Base-by-base conservation (phyloP, 2,329 filamentous ascomycete genomes). In the Periconia digitata region DNA sequence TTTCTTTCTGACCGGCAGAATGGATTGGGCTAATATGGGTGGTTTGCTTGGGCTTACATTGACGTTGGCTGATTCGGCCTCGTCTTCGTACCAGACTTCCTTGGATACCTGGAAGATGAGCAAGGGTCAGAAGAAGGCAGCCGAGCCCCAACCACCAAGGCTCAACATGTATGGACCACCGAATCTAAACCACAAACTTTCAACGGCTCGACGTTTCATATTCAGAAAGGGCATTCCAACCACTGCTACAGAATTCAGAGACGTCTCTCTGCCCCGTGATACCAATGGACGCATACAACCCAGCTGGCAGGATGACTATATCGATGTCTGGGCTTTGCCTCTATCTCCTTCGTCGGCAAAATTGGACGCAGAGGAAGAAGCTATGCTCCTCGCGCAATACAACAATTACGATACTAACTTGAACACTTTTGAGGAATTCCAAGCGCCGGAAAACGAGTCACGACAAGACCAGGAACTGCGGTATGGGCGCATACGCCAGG, bases 11-110 rank as follows among this genome's bases (percentile, higher is more conserved):
- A 89, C 89, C 0, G 94, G 94, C 2, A 79, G 78, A 35, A 82
- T 88, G 35, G 79, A 84, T 66, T 96, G 91, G 90, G 74, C 76
- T 23, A 88, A 83, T 60, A 82, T 83, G 27, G 94, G 94, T 48
- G 94, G 94, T 3, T 73, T 97, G 54, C 75, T 96, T 53, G 94
- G 94, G 44, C 82, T 92, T 76, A 80, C 96, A 48, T 79, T 99
- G 56, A 95, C 90, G 4, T 70, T 96, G 49, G 90, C 92, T 22
- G 90, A 94, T 69, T 73, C 80, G 6, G 71, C 81, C 18, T 75
- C 80, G 6, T 69, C 74, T 15, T 68, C 77, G 1, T 76, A 74
- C 37, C 65, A 69, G 45, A 77, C 77, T 29, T 74, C 72, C 45
- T 76, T 79, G 51, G 68, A 61, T 4, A 35, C 27, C 1, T 63